Evolutionary conservation across 2,329 filamentous ascomycete species (phyloP).

Genomic region (Aspergillus udagawae): DNA sequence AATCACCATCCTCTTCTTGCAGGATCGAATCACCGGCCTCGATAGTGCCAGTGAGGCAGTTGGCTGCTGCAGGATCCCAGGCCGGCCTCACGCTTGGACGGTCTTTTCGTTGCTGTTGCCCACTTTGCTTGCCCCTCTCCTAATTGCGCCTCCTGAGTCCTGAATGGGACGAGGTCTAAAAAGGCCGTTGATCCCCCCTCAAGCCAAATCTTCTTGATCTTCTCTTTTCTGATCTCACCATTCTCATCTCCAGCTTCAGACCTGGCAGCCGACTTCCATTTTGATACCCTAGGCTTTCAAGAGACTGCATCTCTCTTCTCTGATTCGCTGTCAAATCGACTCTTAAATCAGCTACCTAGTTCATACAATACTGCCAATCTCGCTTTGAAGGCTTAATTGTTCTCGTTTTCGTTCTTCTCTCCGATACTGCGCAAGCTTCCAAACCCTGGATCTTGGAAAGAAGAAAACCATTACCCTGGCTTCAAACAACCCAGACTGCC

Average conservation of each 20-base stretch:
- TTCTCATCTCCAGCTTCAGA: background rate
- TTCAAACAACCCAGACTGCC: slow-evolving; percentile 17
- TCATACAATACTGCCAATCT: background rate
- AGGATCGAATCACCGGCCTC: slow-evolving; percentile 17
- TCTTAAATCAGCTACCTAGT: background rate
- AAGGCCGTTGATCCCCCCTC: slow-evolving; percentile 19
- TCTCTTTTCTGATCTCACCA: background rate
- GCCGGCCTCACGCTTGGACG: slow-evolving; percentile 15
- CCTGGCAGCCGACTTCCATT: background rate
- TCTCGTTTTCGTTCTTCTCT: slow-evolving; percentile 9
- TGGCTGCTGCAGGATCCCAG: slow-evolving; percentile 8
- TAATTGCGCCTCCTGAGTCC: background rate
- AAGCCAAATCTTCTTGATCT: background rate
- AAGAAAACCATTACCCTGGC: slow-evolving; percentile 18
- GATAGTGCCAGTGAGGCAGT: slow-evolving; percentile 12
- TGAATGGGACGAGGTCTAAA: slow-evolving; percentile 8
- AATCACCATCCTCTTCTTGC: slow-evolving; percentile 18
- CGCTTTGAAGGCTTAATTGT: background rate
- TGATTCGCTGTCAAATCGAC: too few relatives aligned
- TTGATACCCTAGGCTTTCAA: background rate
- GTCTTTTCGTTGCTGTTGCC: slow-evolving; percentile 9
- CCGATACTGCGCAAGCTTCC: slow-evolving; percentile 8
- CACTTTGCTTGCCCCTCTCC: slow-evolving; percentile 7
- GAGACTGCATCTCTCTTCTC: background rate
- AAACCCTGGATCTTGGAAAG: slow-evolving; percentile 17